Base-by-base conservation (phyloP, 2,329 filamentous ascomycete genomes). In the Exophiala dermatitidis region DNA sequence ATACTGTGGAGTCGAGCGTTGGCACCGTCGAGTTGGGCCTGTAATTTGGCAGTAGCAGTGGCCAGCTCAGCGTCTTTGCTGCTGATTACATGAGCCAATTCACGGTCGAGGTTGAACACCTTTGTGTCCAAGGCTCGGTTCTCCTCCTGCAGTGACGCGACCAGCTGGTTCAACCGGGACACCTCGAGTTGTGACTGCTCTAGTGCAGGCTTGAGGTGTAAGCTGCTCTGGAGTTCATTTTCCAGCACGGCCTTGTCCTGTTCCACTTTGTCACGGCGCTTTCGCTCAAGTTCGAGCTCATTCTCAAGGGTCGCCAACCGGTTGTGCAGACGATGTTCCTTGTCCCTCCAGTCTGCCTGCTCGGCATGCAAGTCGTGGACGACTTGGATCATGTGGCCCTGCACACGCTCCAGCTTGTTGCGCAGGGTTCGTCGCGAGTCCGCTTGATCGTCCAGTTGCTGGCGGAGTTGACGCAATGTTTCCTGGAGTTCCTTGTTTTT, bases 361-460 rank as follows among this genome's bases (percentile, higher is more conserved):
- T 97, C 90, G 63, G 87, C 83, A 26, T 86, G 83, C 57, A 96
- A 83, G 57, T 95, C 85, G 44, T 82, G 82, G 49, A 88, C 84
- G 46, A 89, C 87, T 52, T 77, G 77, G 32, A 83, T 80, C 85
- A 97, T 91, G 62, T 96, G 89, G 59, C 89, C 81, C 69, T 97
- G 90, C 37, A 98, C 75, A 55, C 83, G 83, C 62, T 91, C 82
- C 64, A 96, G 86, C 70, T 93, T 95, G 67, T 77, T 76, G 61
- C 89, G 85, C 80, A 94, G 90, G 56, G 79, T 83, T 67, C 95
- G 88, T 53, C 90, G 85, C 54, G 94, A 80, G 59, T 85, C 83
- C 65, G 90, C 83, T 64, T 89, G 91, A 71, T 95, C 90, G 64
- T 93, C 84, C 40, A 93, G 81, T 66, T 95, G 90, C 43, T 80